A percentile compares a stretch with the other conserved stretches of the same genome.
These are phyloP conservation scores for Mortierella sp. DNA, from an alignment of 371 early-diverging fungal species.

Conservation along the genomic window DNA sequence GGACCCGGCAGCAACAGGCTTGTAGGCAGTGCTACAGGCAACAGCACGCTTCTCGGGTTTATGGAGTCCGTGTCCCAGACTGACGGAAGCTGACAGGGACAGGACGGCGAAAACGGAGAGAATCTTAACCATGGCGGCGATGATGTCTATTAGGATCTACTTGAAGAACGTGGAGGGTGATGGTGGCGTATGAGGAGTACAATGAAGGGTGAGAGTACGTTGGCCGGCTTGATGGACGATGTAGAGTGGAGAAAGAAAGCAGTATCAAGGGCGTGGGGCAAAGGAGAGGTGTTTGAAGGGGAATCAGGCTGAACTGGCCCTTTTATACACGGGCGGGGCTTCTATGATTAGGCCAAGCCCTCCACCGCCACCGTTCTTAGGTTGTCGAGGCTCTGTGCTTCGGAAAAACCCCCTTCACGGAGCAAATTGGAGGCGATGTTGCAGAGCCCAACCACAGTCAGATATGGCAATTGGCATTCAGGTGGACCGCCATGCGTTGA, in stretches of 20 bases:
- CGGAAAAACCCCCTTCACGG: not conserved
- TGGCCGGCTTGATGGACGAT: too few relatives aligned
- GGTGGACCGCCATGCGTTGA: not conserved
- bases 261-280: too few relatives aligned
- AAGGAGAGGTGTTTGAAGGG: too few relatives aligned
- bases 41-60: constrained; percentile 21
- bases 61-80: constrained; percentile 20
- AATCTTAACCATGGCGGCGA: constrained; percentile 22
- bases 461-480: not conserved
- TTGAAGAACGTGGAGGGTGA: not conserved
- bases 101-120: constrained; percentile 12
- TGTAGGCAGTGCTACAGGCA: constrained; percentile 23
- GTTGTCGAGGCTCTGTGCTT: not conserved
- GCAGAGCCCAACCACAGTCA: not conserved
- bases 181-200: too few relatives aligned
- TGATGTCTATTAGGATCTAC: not conserved
- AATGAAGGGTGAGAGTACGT: not conserved
- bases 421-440: not conserved
- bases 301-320: too few relatives aligned
- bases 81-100: constrained; percentile 22
- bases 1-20: constrained; percentile 22
- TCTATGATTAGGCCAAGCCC: too few relatives aligned
- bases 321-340: too few relatives aligned
- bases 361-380: too few relatives aligned
- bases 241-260: too few relatives aligned